A percentile compares a stretch with the other conserved stretches of the same genome.
phyloP scores from a whole-genome alignment of 371 early-diverging fungal species.

The Catenaria anguillulae region DNA sequence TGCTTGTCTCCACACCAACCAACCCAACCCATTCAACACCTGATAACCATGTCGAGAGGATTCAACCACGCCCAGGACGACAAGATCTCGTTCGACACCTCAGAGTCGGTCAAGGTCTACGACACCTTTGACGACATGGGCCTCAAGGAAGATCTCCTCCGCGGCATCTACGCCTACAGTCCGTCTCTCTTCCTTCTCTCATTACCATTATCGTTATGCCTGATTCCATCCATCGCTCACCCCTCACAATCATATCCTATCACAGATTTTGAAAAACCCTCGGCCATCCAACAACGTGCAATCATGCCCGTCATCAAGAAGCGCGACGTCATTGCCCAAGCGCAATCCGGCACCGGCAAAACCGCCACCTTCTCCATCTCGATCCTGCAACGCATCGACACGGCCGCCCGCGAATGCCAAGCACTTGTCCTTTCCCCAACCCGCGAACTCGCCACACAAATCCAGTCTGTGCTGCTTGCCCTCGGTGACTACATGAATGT shows the following conservation, averaged over 20 bases:
- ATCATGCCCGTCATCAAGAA: slow-evolving; percentile 71
- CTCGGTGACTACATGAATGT: slow-evolving; percentile 74
- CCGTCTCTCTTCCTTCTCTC: background rate
- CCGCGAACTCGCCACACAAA: slow-evolving; percentile 85
- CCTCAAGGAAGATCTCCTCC: slow-evolving; percentile 64
- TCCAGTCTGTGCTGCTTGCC: slow-evolving; percentile 64
- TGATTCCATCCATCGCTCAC: too few relatives aligned
- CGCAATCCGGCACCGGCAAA: slow-evolving; percentile 96
- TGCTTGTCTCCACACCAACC: too few relatives aligned
- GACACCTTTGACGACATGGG: slow-evolving; percentile 72
- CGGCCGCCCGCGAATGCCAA: slow-evolving; percentile 53
- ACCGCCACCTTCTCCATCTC: slow-evolving; percentile 92
- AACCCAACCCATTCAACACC: too few relatives aligned
- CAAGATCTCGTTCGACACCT: slow-evolving; percentile 23
- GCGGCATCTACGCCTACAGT: slow-evolving; percentile 78
- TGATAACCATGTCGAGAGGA: background rate
- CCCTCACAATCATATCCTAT: too few relatives aligned
- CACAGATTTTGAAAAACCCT: slow-evolving; percentile 62
- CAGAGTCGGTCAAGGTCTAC: slow-evolving; percentile 34
- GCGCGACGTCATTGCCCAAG: slow-evolving; percentile 86
- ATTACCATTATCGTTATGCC: too few relatives aligned
- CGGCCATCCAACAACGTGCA: slow-evolving; percentile 83
- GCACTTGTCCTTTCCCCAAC: slow-evolving; percentile 81
- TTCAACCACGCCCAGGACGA: slow-evolving; percentile 10
- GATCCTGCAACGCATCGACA: slow-evolving; percentile 73